Percentiles rank a stretch among this genome's conserved stretches.
phyloP scores from a whole-genome alignment of 2,329 filamentous ascomycete species.

The Lasiodiplodia sp. region DNA sequence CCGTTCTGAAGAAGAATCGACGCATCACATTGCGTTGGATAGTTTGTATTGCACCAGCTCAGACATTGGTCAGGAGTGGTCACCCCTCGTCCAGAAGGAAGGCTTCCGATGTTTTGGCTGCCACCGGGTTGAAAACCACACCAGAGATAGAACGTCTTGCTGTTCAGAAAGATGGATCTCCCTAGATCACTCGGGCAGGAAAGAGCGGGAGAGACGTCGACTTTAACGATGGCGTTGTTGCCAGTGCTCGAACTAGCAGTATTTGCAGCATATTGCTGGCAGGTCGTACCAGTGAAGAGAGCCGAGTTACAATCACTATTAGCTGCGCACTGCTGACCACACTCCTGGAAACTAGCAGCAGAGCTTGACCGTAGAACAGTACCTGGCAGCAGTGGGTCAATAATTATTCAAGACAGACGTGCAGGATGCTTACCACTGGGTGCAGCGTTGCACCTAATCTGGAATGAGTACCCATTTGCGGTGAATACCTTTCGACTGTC shows the following conservation, averaged over 20 bases:
- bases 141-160: background rate
- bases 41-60: background rate
- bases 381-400: background rate
- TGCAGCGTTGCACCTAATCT: background rate
- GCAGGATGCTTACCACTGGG: background rate
- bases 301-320: background rate
- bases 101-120: background rate
- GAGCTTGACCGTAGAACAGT: background rate
- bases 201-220: background rate
- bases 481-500: background rate
- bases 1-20: background rate
- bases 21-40: background rate
- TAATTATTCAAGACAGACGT: background rate
- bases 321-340: background rate
- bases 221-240: background rate
- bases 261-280: background rate
- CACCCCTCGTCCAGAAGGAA: background rate
- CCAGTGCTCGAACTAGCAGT: background rate
- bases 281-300: background rate
- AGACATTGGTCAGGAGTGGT: background rate
- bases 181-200: background rate
- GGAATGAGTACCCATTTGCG: background rate
- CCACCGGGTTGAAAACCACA: background rate
- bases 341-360: background rate
- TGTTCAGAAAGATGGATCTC: background rate